Percentiles rank a stretch among this genome's conserved stretches.
Conservation (phyloP, 1,139 yeast genomes). For the Yamadazyma atmosphaerica region DNA sequence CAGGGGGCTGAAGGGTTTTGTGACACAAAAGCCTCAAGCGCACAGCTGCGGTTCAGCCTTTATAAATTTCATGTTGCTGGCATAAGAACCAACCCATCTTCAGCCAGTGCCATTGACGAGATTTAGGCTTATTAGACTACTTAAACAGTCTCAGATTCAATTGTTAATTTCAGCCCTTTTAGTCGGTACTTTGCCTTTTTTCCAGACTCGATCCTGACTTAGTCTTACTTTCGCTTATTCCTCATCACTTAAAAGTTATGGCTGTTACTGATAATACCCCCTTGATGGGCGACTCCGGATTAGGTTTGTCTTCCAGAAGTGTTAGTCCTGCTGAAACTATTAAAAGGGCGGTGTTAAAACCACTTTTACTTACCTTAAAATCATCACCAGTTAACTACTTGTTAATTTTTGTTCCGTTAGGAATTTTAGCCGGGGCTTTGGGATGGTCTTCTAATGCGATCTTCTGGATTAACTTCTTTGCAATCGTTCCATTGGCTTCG, state of each 20-base stretch:
- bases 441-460: constrained; percentile 58
- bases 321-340: not conserved
- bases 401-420: constrained; percentile 82
- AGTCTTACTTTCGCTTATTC: too few relatives aligned
- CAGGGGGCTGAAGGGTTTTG: not conserved
- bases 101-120: too few relatives aligned
- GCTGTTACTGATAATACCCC: not conserved
- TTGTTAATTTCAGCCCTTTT: too few relatives aligned
- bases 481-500: constrained; percentile 92
- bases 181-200: too few relatives aligned
- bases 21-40: not conserved
- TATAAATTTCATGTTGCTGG: not conserved
- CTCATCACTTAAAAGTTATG: too few relatives aligned
- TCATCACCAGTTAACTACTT: constrained; percentile 80
- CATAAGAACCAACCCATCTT: not conserved
- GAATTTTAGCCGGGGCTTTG: constrained; percentile 67
- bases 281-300: constrained; percentile 2
- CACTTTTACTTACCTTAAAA: constrained; percentile 34
- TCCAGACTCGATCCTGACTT: too few relatives aligned
- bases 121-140: too few relatives aligned
- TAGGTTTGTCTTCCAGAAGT: not conserved
- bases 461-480: constrained; percentile 79
- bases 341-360: constrained; percentile 8
- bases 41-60: not conserved
- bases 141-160: too few relatives aligned